Evolutionary conservation across 495 filamentous ascomycete species (phyloP).

Genomic region (Aspergillus kassunensis): DNA sequence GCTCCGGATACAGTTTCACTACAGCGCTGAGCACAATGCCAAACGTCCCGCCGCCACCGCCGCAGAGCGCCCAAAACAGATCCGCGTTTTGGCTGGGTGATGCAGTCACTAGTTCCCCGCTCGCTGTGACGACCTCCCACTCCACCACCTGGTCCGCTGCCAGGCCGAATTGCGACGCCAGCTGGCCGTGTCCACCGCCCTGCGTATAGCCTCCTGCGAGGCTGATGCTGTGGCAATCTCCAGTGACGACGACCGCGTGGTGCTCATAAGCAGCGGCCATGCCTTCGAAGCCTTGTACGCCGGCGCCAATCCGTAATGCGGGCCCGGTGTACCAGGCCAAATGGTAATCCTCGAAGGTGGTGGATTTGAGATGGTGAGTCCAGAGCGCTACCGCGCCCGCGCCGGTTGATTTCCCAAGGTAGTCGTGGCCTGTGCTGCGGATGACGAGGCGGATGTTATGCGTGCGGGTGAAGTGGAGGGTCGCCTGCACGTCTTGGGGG

Average conservation of each 20-base stretch:
- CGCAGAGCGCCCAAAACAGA: too few relatives aligned
- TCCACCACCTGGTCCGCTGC: conserved; percentile 62
- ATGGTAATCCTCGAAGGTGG: conserved; percentile 29
- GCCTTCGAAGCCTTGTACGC: conserved; percentile 46
- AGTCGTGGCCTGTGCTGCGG: conserved; percentile 61
- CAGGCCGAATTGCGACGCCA: conserved; percentile 51
- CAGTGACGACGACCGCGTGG: conserved; percentile 25
- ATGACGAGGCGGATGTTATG: conserved; percentile 58
- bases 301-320: conserved; percentile 52
- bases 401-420: conserved; percentile 54
- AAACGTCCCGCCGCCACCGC: too few relatives aligned
- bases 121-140: conserved; percentile 54
- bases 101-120: too few relatives aligned
- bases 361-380: conserved; percentile 54
- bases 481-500: too few relatives aligned
- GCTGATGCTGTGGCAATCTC: conserved; percentile 31
- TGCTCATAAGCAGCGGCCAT: conserved; percentile 36
- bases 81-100: too few relatives aligned
- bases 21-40: too few relatives aligned
- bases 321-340: conserved; percentile 39
- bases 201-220: conserved; percentile 54
- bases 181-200: conserved; percentile 57
- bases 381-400: conserved; percentile 50
- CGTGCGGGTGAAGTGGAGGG: conserved; percentile 27
- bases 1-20: too few relatives aligned